Evolutionary conservation across 2,329 filamentous ascomycete species (phyloP).

Genomic region (Plenodomus lindquistii): DNA sequence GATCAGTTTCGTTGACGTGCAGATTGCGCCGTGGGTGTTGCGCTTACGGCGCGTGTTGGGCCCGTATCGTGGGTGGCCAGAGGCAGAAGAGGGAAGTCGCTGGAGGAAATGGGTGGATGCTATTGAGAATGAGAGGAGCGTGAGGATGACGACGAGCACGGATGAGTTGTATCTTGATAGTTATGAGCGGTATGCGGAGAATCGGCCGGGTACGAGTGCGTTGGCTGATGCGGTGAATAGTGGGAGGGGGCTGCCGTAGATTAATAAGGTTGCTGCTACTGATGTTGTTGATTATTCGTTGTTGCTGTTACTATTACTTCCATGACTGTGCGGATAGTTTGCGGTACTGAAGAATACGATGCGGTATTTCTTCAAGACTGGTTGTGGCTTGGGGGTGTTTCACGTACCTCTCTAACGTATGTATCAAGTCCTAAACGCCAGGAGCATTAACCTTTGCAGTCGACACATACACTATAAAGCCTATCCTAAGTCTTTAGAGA

Average conservation of each 20-base stretch:
- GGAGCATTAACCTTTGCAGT: too few species aligned
- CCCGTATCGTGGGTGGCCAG: constrained; percentile 68
- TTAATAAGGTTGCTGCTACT: not conserved
- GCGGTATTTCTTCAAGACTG: too few species aligned
- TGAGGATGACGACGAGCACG: constrained; percentile 69
- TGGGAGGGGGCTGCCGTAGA: constrained; percentile 54
- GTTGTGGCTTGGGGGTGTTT: too few species aligned
- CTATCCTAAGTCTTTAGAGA: too few species aligned
- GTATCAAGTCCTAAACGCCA: too few species aligned
- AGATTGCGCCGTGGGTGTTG: constrained; percentile 75
- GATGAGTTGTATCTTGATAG: constrained; percentile 69
- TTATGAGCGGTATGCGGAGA: constrained; percentile 66
- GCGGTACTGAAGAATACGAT: too few species aligned
- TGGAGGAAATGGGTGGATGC: constrained; percentile 73
- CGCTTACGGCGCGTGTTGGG: constrained; percentile 68
- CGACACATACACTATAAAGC: too few species aligned
- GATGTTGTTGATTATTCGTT: not conserved
- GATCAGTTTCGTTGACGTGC: constrained; percentile 71
- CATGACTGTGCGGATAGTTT: too few species aligned
- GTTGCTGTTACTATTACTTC: not conserved
- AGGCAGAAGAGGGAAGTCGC: constrained; percentile 63
- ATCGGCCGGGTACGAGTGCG: constrained; percentile 62
- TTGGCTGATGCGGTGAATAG: constrained; percentile 64
- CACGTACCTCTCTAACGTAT: too few species aligned
- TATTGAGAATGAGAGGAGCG: constrained; percentile 65